Conservation (phyloP, 768 basidiomycete species). For the Lenzites betulinus region DNA sequence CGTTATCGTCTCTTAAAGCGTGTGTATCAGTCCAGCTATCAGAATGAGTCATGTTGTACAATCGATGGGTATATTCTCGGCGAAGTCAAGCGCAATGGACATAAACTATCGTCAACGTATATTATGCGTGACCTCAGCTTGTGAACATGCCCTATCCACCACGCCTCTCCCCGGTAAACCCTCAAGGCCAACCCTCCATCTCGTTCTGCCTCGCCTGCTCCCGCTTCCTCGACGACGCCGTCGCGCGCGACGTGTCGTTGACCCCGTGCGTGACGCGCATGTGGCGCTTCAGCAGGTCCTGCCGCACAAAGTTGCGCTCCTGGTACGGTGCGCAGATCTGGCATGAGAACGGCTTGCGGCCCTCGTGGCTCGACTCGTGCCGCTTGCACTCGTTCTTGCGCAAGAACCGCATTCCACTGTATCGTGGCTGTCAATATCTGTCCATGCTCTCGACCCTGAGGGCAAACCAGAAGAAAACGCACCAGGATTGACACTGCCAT, state of each 20-base stretch:
- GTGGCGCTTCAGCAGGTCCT: slow-evolving; percentile 70
- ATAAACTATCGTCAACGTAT: no score
- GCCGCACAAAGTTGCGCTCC: slow-evolving; percentile 59
- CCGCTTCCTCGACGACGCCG: slow-evolving; percentile 34
- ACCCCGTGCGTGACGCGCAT: slow-evolving; percentile 56
- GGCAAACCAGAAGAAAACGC: slow-evolving; percentile 30
- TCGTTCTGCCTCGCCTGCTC: slow-evolving; percentile 21
- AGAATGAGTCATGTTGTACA: not conserved
- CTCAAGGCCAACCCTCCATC: slow-evolving; percentile 19
- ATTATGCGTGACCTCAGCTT: not conserved
- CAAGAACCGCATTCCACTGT: slow-evolving; percentile 61
- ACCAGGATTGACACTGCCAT: slow-evolving; percentile 68
- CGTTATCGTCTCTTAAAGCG: not conserved
- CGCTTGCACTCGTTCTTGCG: slow-evolving; percentile 80
- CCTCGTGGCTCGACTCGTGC: slow-evolving; percentile 67
- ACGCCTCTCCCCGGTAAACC: no score
- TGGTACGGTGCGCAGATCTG: slow-evolving; percentile 46
- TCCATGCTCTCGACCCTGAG: not conserved
- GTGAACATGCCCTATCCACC: not conserved
- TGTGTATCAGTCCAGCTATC: no score
- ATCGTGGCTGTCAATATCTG: not conserved
- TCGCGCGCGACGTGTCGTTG: slow-evolving; percentile 34
- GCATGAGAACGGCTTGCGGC: slow-evolving; percentile 60
- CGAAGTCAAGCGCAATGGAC: not conserved
- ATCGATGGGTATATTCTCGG: not conserved